Base-by-base conservation (phyloP, 176 grass and related monocot species). In the Urochloa ruziziensis region DNA sequence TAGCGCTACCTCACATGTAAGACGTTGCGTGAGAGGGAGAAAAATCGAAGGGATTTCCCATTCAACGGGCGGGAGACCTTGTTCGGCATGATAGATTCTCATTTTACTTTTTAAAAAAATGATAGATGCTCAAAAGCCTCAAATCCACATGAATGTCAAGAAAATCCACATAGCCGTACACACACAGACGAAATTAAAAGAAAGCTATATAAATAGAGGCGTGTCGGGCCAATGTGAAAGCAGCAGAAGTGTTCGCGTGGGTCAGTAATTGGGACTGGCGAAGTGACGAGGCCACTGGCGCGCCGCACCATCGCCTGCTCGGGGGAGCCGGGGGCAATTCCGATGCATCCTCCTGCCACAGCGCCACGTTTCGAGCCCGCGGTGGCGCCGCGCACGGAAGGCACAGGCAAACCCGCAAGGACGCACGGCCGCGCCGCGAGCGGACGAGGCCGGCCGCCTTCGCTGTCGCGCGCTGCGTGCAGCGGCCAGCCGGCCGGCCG, bases 291-390 rank as follows among this genome's bases (percentile, higher is more conserved):
- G 43, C 43, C 44, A 3, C 53, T 77, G 36, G 43, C 3, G 53
- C 53, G 23, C 53, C 6, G 53, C 53, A 57, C 23, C 53, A 24
- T 57, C 53, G 7, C 9, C 54, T 57, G 54, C 23, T 2, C 54
- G 54, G 18, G 23, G 28, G 18, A n/a, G 28, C 10, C 10, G 19
- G 60, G 60, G 37, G 66, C 81, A 80, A 80, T 80, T 89, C 75
- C 81, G 81, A 84, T 84, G 82, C 81, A 27, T 18, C 44, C 19
- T 29, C 66, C 82, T 85, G 87, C 67, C 87, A 79, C 76, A 19
- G 60, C 63, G 81, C 87, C 87, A 89, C 82, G 83, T 90, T 90
- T 90, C 88, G 83, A 90, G 17, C 78, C 13, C 44, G 44, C 13
- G 37, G 51, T 36, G 54, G 63, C 42, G 71, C 72, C 33, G 36